Base-by-base conservation (phyloP, 495 filamentous ascomycete genomes). In the Penicillium bovifimosum region DNA sequence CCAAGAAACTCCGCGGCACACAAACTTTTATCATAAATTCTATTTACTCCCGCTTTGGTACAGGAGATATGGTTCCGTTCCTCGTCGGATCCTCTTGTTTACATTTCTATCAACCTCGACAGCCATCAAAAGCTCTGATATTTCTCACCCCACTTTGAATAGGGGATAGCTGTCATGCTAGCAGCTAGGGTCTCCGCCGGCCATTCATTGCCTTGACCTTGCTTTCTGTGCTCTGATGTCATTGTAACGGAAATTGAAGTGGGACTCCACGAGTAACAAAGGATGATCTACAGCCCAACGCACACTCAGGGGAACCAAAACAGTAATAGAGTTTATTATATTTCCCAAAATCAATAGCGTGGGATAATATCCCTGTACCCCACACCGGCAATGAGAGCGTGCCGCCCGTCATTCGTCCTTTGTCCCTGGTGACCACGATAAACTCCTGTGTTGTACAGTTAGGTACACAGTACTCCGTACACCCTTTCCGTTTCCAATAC, bases 201-300 rank as follows among this genome's bases (percentile, higher is more conserved):
- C 38, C 47, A 14, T 38, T 36, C 16, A 35, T 41, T 20, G 36
- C 14, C 18, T 1, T 40, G n/a, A 11, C 24, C 13, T 43, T 29
- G 24, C 16, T 9, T 35, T 48, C 17, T 27, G 0, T 14, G 17
- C n/a, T 38, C 24, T 39, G 20, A 26, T 50, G 36, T 41, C 27
- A 50, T 50, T 16, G 18, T 13, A 32, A 50, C 14, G 38, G 47
- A 50, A 50, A 50, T 42, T 50, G 24, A 4, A n/a, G 38, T 50
- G 48, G 48, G 7, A 31, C 47, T 32, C 47, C 34, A 18, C 7
- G n/a, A 48, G n/a, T 14, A 28, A 41, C 13, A 34, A 32, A 33
- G n/a, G 31, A 50, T 42, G 38, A 50, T 50, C 48, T 50, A 27
- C 48, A 34, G 11, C 14, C 32, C 13, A 34, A 36, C 18, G 13